Conservation (phyloP, 768 basidiomycete species). For the Trametes gibbosa region DNA sequence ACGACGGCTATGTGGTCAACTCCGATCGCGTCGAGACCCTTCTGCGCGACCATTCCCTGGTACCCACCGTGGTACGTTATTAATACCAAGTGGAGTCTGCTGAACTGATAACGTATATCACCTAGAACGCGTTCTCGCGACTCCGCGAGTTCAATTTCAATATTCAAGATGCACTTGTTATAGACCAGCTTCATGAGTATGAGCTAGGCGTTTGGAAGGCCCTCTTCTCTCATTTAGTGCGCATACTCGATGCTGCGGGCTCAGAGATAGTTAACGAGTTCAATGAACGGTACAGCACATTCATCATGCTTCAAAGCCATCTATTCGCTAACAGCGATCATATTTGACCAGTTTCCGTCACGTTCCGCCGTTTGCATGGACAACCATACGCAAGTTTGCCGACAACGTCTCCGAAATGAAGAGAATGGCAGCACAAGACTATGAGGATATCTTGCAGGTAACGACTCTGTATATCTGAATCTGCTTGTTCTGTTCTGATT, state of each 20-base stretch:
- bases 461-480: not conserved
- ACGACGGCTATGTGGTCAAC: slow-evolving; percentile 8
- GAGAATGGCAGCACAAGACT: slow-evolving; percentile 9
- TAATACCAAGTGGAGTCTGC: not conserved
- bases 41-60: slow-evolving; percentile 19
- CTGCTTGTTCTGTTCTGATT: not conserved
- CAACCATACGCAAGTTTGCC: slow-evolving; percentile 25
- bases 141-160: slow-evolving; percentile 25
- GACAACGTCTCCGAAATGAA: slow-evolving; percentile 23
- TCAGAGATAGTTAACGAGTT: slow-evolving; percentile 1
- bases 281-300: slow-evolving; percentile 16
- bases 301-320: not conserved
- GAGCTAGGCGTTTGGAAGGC: slow-evolving; percentile 34
- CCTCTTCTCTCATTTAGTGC: slow-evolving; percentile 28
- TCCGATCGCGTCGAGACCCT: slow-evolving; percentile 12
- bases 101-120: not conserved
- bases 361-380: slow-evolving; percentile 26
- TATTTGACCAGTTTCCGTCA: slow-evolving; percentile 17
- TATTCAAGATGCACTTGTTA: slow-evolving; percentile 23
- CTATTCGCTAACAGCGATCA: not conserved
- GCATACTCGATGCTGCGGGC: slow-evolving; percentile 18
- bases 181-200: slow-evolving; percentile 33
- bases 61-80: slow-evolving; percentile 21
- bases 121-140: slow-evolving; percentile 32
- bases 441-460: slow-evolving; percentile 19